Evolutionary conservation across 768 basidiomycete genomes (phyloP), one percentile per base, ranked within the genome.

Genomic region (Suillus occidentalis): DNA sequence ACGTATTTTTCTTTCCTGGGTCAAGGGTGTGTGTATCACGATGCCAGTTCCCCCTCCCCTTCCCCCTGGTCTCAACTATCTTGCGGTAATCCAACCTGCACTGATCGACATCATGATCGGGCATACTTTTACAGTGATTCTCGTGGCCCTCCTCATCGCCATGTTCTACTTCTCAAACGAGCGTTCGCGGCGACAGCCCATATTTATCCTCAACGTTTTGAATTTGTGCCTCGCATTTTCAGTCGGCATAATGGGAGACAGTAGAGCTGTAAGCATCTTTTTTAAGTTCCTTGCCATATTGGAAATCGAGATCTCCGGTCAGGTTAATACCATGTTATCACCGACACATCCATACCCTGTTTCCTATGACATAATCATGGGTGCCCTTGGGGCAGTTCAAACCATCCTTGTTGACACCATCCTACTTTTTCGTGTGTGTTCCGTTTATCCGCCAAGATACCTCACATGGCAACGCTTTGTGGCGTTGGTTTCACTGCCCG

Each of bases 151-250:
- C 64, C 55, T 76, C 10, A 65, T 72, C 10, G 75, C 76, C 14
- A 37, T 76, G 43, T 72, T 76, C 63, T 73, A 74, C 61, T 76
- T 70, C 34, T 77, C 76, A 7, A 75, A 70, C 4, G 64, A 69
- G 0, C 63, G 67, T 40, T 67, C 72, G 22, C 71, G 76, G 22
- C 42, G 67, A 6, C 68, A 67, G 12, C 70, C 74, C 1, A 74
- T 76, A 42, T 76, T 77, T 52, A 67, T 72, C 20, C 72, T 76
- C 56, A 77, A 76, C 40, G 68, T 74, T 3, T 36, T 68, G 6
- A 65, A 25, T 40, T 66, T 76, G 42, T 53, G 58, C 39, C 58
- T 76, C 4, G 73, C 70, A 31, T 70, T 75, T 12, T 39, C 59
- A 4, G 71, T 63, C 13, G 72, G 74, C 6, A 22, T 63, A 3